Evolutionary conservation across 2,329 filamentous ascomycete genomes (phyloP), one percentile per base, ranked within the genome.

Genomic region (Myriosclerotinia duriaeana): DNA sequence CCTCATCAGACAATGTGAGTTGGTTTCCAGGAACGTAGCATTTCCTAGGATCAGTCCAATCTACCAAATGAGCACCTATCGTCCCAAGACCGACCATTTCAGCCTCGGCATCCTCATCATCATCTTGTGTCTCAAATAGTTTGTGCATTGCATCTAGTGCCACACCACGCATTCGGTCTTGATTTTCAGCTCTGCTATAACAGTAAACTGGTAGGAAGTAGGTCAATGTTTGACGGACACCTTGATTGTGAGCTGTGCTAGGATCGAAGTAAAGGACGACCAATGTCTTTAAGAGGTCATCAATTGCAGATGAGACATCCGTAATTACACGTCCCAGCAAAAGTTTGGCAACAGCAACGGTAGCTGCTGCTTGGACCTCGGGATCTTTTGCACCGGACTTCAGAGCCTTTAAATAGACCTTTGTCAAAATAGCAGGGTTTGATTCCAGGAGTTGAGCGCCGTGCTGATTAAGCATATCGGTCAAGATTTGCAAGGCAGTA

Each of bases 191-290:
- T 3, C 91, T 85, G 9, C 90, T 93, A 78, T 94, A 96, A 77
- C 92, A 95, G 80, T 96, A 98, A 0, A 97, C 93, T 0, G 94
- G 94, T 46, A 98, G 81, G 83, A 97, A 97, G 78, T 98, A 98
- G 71, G 91, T 92, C 64, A 98, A 82, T 0, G 91, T 89, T 78
- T 98, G 94, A 30, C 93, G 84, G 8, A 97, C 87, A 11, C 88
- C 88, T 71, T 94, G 89, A 75, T 97, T 97, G 38, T 85, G 83
- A 0, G 86, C 84, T 5, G 91, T 95, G 5, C 90, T 87, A 0
- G 94, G 93, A 74, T 96, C 90, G 78, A 98, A 98, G 79, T 96
- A 98, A 11, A 91, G 87, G 5, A 96, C 82, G 1, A 96, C 87
- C 4, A 97, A 86, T 1, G 89, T 90, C 78, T 91, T 92, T 62